Base-by-base conservation (phyloP, 495 filamentous ascomycete species). In the Trichoderma erinaceum region DNA sequence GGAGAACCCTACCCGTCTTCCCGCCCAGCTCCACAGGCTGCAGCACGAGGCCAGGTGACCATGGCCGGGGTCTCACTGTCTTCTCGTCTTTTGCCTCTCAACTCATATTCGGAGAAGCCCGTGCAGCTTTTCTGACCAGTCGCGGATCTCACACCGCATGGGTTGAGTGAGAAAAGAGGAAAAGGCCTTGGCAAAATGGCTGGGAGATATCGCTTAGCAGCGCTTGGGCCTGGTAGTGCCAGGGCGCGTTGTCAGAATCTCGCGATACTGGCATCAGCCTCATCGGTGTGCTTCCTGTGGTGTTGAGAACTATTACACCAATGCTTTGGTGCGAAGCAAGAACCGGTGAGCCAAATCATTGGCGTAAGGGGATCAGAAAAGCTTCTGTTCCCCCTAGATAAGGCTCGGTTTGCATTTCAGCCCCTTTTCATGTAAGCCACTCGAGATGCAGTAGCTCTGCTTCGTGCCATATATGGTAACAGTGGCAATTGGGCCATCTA, bases 391-490 rank as follows among this genome's bases (percentile, higher is more conserved):
- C 21, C 5, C 21, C 18, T 18, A 52, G 21, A 23, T 52, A 23
- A 21, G 16, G 12, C 44, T 48, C 15, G 15, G 44, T 16, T 48
- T 2, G 15, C 12, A 48, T 48, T n/a, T 18, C 35, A n/a, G 44
- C 13, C 44, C 44, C 44, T 21, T 21, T 21, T 21, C 50, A 58
- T 58, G 16, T 16, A 58, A 58, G 21, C 50, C 21, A 27, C 50
- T 25, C 21, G n/a, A 27, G 50, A 58, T 25, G 50, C 50, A 56
- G 50, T 56, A 56, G 50, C n/a, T 56, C 50, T 56, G 50, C 50
- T n/a, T 25, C 21, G 2, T n/a, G 50, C 3, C 25, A n/a, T 56
- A 16, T 25, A 56, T 16, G 50, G 50, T 56, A 56, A 56, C 50
- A 16, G 43, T 16, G 3, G 4, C 13, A 18, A 46, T 38, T 38